These are phyloP conservation scores for Ophiocordyceps camponoti-floridani DNA, from an alignment of 2,329 filamentous ascomycete genomes.

Conservation along the genomic window DNA sequence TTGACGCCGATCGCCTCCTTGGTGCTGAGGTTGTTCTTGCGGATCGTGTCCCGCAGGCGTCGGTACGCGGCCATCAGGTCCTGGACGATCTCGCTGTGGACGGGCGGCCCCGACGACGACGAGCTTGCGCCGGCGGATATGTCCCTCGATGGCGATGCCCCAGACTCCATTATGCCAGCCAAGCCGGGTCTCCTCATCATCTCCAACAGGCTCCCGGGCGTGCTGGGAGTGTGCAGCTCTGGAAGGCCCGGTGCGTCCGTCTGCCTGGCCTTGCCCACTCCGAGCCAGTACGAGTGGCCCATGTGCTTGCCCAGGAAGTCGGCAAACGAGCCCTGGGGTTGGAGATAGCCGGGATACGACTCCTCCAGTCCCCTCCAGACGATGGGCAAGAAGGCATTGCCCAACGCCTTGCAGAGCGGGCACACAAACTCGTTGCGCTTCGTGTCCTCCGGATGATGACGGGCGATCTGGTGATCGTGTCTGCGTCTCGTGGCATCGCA, in stretches of 20 bases:
- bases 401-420: slow-evolving; percentile 87
- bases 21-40: slow-evolving; percentile 31
- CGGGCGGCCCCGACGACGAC: neutral
- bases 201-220: slow-evolving; percentile 19
- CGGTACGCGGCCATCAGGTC: slow-evolving; percentile 44
- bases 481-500: slow-evolving; percentile 67
- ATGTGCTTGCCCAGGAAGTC: slow-evolving; percentile 50
- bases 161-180: slow-evolving; percentile 15
- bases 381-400: slow-evolving; percentile 86
- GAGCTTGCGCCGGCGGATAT: slow-evolving; percentile 22
- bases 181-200: slow-evolving; percentile 22
- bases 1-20: slow-evolving; percentile 15
- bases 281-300: slow-evolving; percentile 21
- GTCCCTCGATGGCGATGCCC: slow-evolving; percentile 11
- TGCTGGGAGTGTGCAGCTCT: slow-evolving; percentile 16
- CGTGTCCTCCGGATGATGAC: slow-evolving; percentile 77
- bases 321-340: slow-evolving; percentile 40
- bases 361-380: slow-evolving; percentile 90
- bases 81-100: slow-evolving; percentile 16
- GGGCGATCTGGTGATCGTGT: slow-evolving; percentile 81
- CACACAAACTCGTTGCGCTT: slow-evolving; percentile 81
- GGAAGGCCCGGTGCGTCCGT: slow-evolving; percentile 12
- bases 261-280: slow-evolving; percentile 20
- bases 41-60: slow-evolving; percentile 39
- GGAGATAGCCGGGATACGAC: slow-evolving; percentile 57